Base-by-base conservation (phyloP, 257 asterid species). In the Gardenia jasminoides region DNA sequence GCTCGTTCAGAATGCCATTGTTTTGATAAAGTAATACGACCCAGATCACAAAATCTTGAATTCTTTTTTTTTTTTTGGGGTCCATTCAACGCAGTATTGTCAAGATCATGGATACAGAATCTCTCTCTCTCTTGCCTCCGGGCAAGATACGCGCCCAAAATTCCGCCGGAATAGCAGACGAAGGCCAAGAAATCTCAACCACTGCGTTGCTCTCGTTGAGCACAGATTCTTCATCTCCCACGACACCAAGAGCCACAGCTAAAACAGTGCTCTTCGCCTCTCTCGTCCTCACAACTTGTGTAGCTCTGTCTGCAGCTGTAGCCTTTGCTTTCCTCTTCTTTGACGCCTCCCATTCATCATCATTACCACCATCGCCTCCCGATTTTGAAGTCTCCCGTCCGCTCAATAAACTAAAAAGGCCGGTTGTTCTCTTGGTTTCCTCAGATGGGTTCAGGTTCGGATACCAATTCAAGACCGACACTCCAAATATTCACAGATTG, bases 361-460 rank as follows among this genome's bases (percentile, higher is more conserved):
- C 86, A 0, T n/a, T 86, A 61, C 17, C 76, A 19, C 74, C 26
- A 28, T 1, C 62, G 1, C 7, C 39, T 16, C 68, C 86, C 43
- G 6, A 50, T 24, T 30, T 4, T 26, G 87, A 84, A 79, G 65
- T 81, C 50, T 76, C 92, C 4, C 85, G 93, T 20, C 50, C 89
- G 1, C 88, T 87, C 58, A 74, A 80, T 5, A 90, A 90, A 81
- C 92, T 92, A 76, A 83, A 85, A 15, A 79, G 48, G 76, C 95
- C 95, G 26, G 90, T 89, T 30, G 93, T 92, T 31, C 46, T 92
- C 22, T 36, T 92, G 82, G 84, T 92, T 76, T 92, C 97, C 74
- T 85, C 87, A 2, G 97, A 92, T 47, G 97, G 95, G 26, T 92
- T 92, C 84, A 82, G 97, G 13, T 92, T 90, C 74, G 97, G 97